These are phyloP conservation scores for Suillus decipiens DNA, from an alignment of 768 basidiomycete species.

Conservation along the genomic window DNA sequence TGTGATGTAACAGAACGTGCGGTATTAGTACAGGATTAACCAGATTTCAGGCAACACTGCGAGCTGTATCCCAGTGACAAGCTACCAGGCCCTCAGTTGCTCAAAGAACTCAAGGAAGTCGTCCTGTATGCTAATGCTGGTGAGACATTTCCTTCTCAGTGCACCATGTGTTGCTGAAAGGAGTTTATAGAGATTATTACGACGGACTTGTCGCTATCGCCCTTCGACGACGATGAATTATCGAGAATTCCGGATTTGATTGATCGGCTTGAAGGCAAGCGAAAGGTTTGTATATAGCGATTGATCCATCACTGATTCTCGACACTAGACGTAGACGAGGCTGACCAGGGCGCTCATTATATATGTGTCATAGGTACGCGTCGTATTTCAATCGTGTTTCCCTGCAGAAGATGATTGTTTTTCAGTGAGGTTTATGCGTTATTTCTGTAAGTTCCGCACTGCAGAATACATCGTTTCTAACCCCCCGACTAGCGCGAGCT, in stretches of 20 bases:
- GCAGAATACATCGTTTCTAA: not conserved
- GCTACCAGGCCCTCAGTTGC: not conserved
- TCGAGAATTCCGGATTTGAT: conserved; percentile 11
- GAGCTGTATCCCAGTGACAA: conserved; percentile 8
- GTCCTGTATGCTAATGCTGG: conserved; percentile 20
- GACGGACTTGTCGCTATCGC: conserved; percentile 9
- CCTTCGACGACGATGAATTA: conserved; percentile 13
- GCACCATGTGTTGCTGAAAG: conserved; percentile 12
- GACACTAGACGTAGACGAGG: not conserved
- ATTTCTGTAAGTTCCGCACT: conserved; percentile 37
- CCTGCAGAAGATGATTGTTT: not conserved
- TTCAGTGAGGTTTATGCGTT: conserved; percentile 45
- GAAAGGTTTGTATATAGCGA: not conserved
- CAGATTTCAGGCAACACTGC: conserved; percentile 12
- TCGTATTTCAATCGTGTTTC: not conserved
- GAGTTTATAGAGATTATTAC: conserved; percentile 18
- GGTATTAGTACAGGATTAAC: too few relatives aligned
- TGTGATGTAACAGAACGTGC: not conserved
- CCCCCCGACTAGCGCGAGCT: conserved; percentile 22
- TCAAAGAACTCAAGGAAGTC: conserved; percentile 9
- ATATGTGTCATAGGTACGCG: conserved; percentile 7
- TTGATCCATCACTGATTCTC: not conserved
- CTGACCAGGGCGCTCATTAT: not conserved
- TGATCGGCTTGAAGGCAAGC: conserved; percentile 9
- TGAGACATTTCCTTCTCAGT: conserved; percentile 11